Evolutionary conservation across 768 basidiomycete species (phyloP).

Genomic region (Amanita jacksonii): DNA sequence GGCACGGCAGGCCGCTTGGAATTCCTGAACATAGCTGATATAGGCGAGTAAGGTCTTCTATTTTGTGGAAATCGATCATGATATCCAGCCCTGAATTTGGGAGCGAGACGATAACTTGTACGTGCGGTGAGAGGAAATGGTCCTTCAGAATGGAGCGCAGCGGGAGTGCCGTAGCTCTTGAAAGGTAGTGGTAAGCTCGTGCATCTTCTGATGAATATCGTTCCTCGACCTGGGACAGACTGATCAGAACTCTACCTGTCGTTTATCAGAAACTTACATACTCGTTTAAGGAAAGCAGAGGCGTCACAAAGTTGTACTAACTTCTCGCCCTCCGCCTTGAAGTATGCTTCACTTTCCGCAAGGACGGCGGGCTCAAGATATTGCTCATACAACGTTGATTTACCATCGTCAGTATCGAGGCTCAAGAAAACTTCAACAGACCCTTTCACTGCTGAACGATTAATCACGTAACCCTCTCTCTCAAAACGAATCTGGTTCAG

Average conservation of each 20-base stretch:
- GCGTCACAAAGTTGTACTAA: conserved; percentile 71
- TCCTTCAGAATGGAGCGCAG: conserved; percentile 71
- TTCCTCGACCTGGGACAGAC: conserved; percentile 52
- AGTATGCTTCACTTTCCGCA: conserved; percentile 69
- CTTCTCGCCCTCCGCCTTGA: conserved; percentile 60
- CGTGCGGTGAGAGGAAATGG: conserved; percentile 68
- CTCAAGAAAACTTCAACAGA: conserved; percentile 79
- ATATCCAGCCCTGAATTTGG: conserved; percentile 75
- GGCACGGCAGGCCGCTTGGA: conserved; percentile 48
- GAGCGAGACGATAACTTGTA: conserved; percentile 68
- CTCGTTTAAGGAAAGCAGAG: conserved; percentile 71
- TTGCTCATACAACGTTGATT: conserved; percentile 63
- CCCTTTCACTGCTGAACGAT: conserved; percentile 83
- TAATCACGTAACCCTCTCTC: conserved; percentile 84
- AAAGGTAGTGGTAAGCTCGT: conserved; percentile 80
- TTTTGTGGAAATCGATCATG: conserved; percentile 79
- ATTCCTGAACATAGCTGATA: conserved; percentile 69
- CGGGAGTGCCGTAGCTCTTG: conserved; percentile 57
- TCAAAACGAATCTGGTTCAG: conserved; percentile 84
- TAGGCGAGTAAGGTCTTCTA: conserved; percentile 67
- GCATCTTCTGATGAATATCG: conserved; percentile 79
- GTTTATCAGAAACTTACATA: conserved; percentile 27
- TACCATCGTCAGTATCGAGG: conserved; percentile 42
- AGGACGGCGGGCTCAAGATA: conserved; percentile 82
- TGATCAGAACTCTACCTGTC: conserved; percentile 8